Conservation (phyloP, 495 filamentous ascomycete species). For the Penicillium paxilli region DNA sequence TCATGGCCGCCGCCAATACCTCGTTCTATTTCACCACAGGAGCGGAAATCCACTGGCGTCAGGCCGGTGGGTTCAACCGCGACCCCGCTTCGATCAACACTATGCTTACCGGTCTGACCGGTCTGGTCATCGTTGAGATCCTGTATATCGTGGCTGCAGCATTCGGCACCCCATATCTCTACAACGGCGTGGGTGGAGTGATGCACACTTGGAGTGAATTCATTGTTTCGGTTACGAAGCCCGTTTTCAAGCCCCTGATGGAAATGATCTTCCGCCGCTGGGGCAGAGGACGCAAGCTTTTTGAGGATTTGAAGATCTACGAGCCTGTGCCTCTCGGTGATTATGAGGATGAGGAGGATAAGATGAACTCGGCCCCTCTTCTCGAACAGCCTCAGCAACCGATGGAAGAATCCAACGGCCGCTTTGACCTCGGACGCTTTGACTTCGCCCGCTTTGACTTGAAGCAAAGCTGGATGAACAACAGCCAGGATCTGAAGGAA, state of each 20-base stretch:
- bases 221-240: slow-evolving; percentile 14
- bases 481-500: background rate
- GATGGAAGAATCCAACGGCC: background rate
- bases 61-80: slow-evolving; percentile 32
- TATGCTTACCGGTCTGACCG: slow-evolving; percentile 38
- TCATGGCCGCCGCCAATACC: slow-evolving; percentile 37
- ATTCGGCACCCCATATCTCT: slow-evolving; percentile 21
- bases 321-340: slow-evolving; percentile 18
- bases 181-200: slow-evolving; percentile 22
- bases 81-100: slow-evolving; percentile 39
- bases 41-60: slow-evolving; percentile 43
- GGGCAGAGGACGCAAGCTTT: slow-evolving; percentile 12
- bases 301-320: slow-evolving; percentile 25
- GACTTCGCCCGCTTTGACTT: background rate
- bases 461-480: background rate
- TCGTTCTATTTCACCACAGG: slow-evolving; percentile 38
- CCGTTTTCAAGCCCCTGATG: slow-evolving; percentile 1
- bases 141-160: slow-evolving; percentile 24
- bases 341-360: slow-evolving; percentile 27
- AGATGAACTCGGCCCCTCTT: slow-evolving; percentile 13
- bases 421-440: background rate
- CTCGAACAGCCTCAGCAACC: slow-evolving; percentile 7
- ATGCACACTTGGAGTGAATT: slow-evolving; percentile 23
- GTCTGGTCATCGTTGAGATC: slow-evolving; percentile 33
- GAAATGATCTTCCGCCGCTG: slow-evolving; percentile 5